These are phyloP conservation scores for Wickerhamomyces canadensis DNA, from an alignment of 805 yeast species.

Conservation along the genomic window DNA sequence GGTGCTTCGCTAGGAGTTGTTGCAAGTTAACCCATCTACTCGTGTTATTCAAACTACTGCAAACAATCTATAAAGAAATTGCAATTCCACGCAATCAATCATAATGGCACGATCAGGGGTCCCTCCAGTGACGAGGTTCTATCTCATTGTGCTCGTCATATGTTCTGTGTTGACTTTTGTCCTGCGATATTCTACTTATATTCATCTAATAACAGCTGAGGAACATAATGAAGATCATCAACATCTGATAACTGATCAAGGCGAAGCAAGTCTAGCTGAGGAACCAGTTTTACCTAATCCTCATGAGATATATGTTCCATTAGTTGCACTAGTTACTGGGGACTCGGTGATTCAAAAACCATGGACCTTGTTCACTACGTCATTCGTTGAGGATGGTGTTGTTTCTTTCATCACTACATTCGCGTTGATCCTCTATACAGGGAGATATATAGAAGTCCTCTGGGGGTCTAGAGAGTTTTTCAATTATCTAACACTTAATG, in stretches of 20 bases:
- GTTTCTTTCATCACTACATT: constrained; percentile 33
- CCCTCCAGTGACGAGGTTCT: constrained; percentile 30
- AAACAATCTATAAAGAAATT: too few relatives aligned
- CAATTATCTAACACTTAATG: constrained; percentile 33
- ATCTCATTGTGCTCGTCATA: constrained; percentile 16
- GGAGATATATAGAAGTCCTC: constrained; percentile 46
- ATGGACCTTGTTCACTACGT: constrained; percentile 45
- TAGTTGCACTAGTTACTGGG: constrained; percentile 44
- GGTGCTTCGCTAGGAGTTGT: too few relatives aligned
- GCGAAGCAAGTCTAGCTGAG: neutral
- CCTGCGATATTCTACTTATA: constrained; percentile 26
- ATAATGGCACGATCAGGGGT: constrained; percentile 16
- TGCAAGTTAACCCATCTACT: too few relatives aligned
- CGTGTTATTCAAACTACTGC: too few relatives aligned
- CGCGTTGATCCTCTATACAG: constrained; percentile 40
- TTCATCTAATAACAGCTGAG: constrained; percentile 22
- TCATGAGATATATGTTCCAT: constrained; percentile 41
- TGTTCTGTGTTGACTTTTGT: constrained; percentile 25
- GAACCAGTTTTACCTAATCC: constrained; percentile 31
- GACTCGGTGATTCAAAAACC: constrained; percentile 36
- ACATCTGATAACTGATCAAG: constrained; percentile 14
- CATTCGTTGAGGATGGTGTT: constrained; percentile 41
- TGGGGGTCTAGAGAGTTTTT: constrained; percentile 48
- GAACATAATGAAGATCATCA: constrained; percentile 18
- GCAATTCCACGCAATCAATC: too few relatives aligned